Conservation (phyloP, 139 green algal genomes). For the Chlorella sp. region DNA sequence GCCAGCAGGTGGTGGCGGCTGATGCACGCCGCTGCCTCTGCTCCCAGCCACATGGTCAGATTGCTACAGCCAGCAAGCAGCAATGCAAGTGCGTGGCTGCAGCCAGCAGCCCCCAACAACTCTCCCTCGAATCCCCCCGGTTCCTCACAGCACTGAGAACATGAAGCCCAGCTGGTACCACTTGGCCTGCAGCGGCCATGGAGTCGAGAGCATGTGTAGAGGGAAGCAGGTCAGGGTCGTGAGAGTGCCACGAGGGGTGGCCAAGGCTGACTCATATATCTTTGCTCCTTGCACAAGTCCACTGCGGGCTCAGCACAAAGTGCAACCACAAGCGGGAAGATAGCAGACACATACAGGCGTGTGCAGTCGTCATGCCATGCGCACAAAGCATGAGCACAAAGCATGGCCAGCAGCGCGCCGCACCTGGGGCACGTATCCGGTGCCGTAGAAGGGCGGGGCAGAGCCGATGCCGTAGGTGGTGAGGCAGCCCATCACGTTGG, state of each 20-base stretch:
- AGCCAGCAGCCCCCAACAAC: too few relatives aligned
- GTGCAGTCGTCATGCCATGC: not conserved
- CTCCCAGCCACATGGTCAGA: too few relatives aligned
- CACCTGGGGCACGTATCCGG: constrained; percentile 73
- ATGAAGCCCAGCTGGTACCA: constrained; percentile 96
- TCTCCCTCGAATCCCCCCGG: too few relatives aligned
- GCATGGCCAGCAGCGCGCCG: not conserved
- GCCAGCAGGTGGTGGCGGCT: too few relatives aligned
- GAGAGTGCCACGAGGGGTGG: not conserved
- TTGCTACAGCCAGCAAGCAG: too few relatives aligned
- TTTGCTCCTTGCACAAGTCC: too few relatives aligned
- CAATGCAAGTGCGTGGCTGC: too few relatives aligned
- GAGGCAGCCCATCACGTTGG: constrained; percentile 99
- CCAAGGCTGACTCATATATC: too few relatives aligned
- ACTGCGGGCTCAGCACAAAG: not conserved
- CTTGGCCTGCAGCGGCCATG: constrained; percentile 68
- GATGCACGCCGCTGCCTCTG: too few relatives aligned
- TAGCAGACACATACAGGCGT: too few relatives aligned
- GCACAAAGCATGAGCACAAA: too few relatives aligned
- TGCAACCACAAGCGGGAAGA: too few relatives aligned
- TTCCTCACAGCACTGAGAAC: constrained; percentile 76
- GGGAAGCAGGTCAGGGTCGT: not conserved
- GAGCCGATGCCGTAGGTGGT: constrained; percentile 99
- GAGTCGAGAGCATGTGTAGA: not conserved
- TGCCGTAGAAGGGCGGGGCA: constrained; percentile 75